Percentiles rank a stretch among this genome's conserved stretches.
Conservation (phyloP, 2,329 filamentous ascomycete species). For the Fusarium aywerte region DNA sequence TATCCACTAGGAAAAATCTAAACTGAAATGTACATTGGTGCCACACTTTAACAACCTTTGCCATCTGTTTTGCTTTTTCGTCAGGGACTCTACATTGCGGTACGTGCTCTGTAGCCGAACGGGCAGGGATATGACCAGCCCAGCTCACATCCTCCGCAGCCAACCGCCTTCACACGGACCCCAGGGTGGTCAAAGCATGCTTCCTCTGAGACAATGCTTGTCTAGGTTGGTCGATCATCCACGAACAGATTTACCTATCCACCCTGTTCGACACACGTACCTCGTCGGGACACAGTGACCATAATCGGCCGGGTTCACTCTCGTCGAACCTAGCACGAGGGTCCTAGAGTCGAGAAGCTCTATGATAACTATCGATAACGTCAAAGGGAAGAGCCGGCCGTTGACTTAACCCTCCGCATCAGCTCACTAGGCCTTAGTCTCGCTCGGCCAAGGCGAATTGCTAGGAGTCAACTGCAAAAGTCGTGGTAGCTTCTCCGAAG, state of each 20-base stretch:
- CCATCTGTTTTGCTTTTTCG: slow-evolving; percentile 37
- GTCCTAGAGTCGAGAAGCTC: slow-evolving; percentile 1
- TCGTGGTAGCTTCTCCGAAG: not conserved
- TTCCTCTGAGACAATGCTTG: slow-evolving; percentile 41
- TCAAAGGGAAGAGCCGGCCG: slow-evolving; percentile 4
- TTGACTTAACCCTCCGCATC: slow-evolving; percentile 30
- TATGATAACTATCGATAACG: not conserved
- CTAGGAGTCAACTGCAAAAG: slow-evolving; percentile 18
- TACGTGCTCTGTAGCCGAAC: slow-evolving; percentile 32
- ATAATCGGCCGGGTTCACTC: slow-evolving; percentile 6
- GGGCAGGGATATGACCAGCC: slow-evolving; percentile 33
- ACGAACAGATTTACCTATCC: slow-evolving; percentile 18
- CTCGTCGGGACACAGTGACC: slow-evolving; percentile 25
- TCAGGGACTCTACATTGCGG: slow-evolving; percentile 14
- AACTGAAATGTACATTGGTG: not conserved
- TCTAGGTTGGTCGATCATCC: slow-evolving; percentile 43
- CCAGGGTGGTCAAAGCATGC: slow-evolving; percentile 37
- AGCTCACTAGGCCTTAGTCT: slow-evolving; percentile 29
- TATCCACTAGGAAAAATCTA: not conserved
- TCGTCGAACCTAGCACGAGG: not conserved
- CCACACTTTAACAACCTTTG: not conserved
- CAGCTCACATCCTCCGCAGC: slow-evolving; percentile 41
- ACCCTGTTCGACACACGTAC: slow-evolving; percentile 23
- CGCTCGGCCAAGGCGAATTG: slow-evolving; percentile 11
- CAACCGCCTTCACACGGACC: slow-evolving; percentile 41